These are phyloP conservation scores for Mollisiaceae sp. DNA, from an alignment of 2,329 filamentous ascomycete genomes.

Conservation along the genomic window DNA sequence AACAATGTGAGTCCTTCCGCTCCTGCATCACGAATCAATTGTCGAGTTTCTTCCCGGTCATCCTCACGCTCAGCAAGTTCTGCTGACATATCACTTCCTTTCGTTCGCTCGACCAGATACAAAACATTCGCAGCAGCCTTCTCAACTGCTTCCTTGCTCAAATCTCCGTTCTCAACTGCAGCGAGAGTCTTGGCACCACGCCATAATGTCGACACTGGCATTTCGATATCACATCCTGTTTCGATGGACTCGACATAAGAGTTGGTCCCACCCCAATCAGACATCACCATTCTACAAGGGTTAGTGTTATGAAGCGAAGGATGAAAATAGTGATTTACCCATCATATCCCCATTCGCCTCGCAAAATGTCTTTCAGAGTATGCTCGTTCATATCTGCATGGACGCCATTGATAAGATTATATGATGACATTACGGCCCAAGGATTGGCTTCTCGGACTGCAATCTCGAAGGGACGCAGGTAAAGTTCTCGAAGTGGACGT, in stretches of 20 bases:
- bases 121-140: slow-evolving; percentile 64
- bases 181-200: slow-evolving; percentile 61
- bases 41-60: slow-evolving; percentile 61
- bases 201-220: slow-evolving; percentile 59
- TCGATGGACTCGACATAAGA: slow-evolving; percentile 60
- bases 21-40: slow-evolving; percentile 64
- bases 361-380: slow-evolving; percentile 60
- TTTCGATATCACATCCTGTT: slow-evolving; percentile 63
- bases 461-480: slow-evolving; percentile 77
- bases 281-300: slow-evolving; percentile 55
- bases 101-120: slow-evolving; percentile 64
- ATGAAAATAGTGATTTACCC: slow-evolving; percentile 48
- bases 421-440: slow-evolving; percentile 73
- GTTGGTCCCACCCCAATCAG: slow-evolving; percentile 64
- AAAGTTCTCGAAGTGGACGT: slow-evolving; percentile 69
- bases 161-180: slow-evolving; percentile 54
- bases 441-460: slow-evolving; percentile 71
- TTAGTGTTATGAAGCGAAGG: slow-evolving; percentile 10
- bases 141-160: slow-evolving; percentile 57
- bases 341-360: slow-evolving; percentile 67
- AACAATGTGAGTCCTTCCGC: slow-evolving; percentile 67
- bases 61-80: slow-evolving; percentile 64
- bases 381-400: slow-evolving; percentile 63
- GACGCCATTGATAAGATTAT: slow-evolving; percentile 69
- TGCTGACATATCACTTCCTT: slow-evolving; percentile 60